These are phyloP conservation scores for Coemansia sp. DNA, from an alignment of 192 early-diverging fungal genomes.

Conservation along the genomic window DNA sequence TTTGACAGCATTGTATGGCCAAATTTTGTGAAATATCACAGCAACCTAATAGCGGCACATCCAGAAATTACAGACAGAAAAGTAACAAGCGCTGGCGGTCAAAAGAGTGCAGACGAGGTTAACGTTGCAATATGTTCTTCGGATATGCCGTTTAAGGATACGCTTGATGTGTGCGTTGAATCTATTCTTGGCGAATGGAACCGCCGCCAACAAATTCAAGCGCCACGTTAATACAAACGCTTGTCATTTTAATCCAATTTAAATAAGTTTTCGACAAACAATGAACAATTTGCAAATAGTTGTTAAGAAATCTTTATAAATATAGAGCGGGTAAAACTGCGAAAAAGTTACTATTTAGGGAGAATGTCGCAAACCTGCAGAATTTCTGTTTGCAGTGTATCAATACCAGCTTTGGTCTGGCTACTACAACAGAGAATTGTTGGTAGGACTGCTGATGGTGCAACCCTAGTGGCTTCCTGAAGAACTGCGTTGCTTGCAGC, in stretches of 20 bases:
- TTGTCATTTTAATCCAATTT: neutral
- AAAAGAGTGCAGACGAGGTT: neutral
- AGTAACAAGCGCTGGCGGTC: neutral
- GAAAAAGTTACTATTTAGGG: neutral
- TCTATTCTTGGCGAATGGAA: conserved; percentile 18
- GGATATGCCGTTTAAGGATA: conserved; percentile 17
- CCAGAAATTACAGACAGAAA: conserved; percentile 10
- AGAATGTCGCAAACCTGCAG: conserved; percentile 23
- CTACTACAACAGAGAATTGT: conserved; percentile 27
- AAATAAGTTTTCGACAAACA: too few relatives aligned
- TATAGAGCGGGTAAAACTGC: neutral
- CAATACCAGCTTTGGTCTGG: conserved; percentile 30
- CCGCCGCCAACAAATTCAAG: neutral
- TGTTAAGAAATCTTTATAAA: too few relatives aligned
- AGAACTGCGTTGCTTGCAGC: conserved; percentile 6
- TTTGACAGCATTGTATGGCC: conserved; percentile 86
- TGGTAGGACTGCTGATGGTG: conserved; percentile 27
- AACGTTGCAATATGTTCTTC: conserved; percentile 39
- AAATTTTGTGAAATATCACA: conserved; percentile 56
- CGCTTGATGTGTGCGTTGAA: conserved; percentile 14
- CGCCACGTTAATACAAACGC: neutral
- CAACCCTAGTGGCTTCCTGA: conserved; percentile 13
- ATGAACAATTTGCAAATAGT: neutral
- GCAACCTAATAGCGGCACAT: conserved; percentile 12
- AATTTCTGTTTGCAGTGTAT: conserved; percentile 34